Evolutionary conservation across 116 monocot genomes (phyloP).

Genomic region (Trichopus zeylanicus): DNA sequence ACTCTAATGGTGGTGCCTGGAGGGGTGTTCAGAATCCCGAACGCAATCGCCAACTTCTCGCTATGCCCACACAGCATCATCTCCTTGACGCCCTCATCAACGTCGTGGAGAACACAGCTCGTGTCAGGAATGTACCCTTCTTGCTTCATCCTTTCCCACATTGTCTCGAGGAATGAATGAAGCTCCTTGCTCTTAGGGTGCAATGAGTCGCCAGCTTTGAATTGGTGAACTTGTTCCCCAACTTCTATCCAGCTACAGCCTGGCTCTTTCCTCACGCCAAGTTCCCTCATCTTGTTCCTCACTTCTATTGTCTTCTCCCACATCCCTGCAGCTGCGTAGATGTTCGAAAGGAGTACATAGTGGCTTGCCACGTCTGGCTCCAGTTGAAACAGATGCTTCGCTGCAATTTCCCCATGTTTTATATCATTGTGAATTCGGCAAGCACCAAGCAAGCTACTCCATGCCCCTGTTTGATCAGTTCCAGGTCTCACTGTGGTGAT

Average conservation of each 20-base stretch:
- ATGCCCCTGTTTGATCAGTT: constrained; percentile 37
- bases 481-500: constrained; percentile 40
- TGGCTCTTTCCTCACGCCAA: constrained; percentile 71
- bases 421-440: constrained; percentile 53
- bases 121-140: constrained; percentile 67
- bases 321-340: constrained; percentile 54
- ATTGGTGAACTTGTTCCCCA: constrained; percentile 49
- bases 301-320: constrained; percentile 59
- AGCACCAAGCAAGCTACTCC: constrained; percentile 89
- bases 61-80: constrained; percentile 63
- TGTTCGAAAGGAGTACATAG: constrained; percentile 85
- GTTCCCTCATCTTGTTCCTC: constrained; percentile 65
- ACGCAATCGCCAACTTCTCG: constrained; percentile 88
- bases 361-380: constrained; percentile 84
- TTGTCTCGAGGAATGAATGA: constrained; percentile 24
- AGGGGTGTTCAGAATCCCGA: constrained; percentile 60
- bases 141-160: constrained; percentile 51
- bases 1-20: constrained; percentile 55
- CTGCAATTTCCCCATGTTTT: constrained; percentile 47
- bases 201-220: constrained; percentile 51
- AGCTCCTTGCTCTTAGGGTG: constrained; percentile 54
- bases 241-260: constrained; percentile 88
- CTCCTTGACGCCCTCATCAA: constrained; percentile 67
- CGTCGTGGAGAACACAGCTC: constrained; percentile 72
- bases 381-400: constrained; percentile 51